Evolutionary conservation across 208 protist genomes (phyloP), one percentile per base, ranked within the genome.

Genomic region (Acanthamoeba culbertsoni): DNA sequence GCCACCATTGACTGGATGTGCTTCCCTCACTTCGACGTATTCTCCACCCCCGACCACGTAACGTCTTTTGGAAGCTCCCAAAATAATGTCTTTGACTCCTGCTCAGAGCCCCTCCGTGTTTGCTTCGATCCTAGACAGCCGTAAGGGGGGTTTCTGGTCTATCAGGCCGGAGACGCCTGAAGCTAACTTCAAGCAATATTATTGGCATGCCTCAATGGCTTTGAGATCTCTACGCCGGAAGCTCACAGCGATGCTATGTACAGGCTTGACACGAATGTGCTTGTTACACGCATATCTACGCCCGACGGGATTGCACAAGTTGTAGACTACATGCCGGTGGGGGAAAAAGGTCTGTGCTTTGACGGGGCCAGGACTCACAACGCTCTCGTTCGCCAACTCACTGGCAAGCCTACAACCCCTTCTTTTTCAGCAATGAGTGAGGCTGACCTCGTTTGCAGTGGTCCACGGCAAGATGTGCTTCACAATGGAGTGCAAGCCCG

Each of bases 1-100:
- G 95, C 88, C 31, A 82, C 59, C 35, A 95, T 96, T 40, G 94
- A 96, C 71, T 96, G 93, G 63, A 91, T 95, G 82, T 96, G 95
- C 45, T 96, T 90, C 71, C 95, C 95, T 8, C 53, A 95, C 86
- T 96, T 96, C 46, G 94, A 96, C 88, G 88, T 91, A 71, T 28
- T 82, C 73, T 43, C 86, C 92, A 6, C 79, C 91, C 12, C 42
- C 92, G 8, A n/a, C n/a, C n/a, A n/a, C n/a, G n/a, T n/a, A n/a
- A n/a, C 93, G 91, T 65, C 91, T 91, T 79, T 53, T 48, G n/a
- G n/a, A 10, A 8, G 48, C 45, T 42, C 12, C 1, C 62, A 5
- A n/a, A 33, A 62, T 18, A 7, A n/a, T 23, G 55, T 62, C 55
- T 4, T n/a, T 37, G 7, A 6, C 28, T 84, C 35, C 23, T 37